These are phyloP conservation scores for Nemania abortiva DNA, from an alignment of 2,329 filamentous ascomycete species.

Conservation along the genomic window DNA sequence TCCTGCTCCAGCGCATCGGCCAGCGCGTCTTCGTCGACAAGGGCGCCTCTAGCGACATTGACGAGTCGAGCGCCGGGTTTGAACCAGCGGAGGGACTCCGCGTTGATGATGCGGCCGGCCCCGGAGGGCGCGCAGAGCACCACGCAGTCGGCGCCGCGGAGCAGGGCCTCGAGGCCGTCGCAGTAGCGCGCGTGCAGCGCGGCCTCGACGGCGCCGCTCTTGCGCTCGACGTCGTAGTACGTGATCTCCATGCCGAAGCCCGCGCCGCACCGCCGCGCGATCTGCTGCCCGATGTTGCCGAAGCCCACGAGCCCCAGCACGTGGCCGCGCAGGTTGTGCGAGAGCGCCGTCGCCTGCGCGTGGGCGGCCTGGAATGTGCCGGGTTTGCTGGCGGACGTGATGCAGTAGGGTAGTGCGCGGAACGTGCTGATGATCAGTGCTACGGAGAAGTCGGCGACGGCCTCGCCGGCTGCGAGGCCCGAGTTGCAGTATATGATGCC, in stretches of 20 bases:
- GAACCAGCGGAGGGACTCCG: slow-evolving; percentile 61
- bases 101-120: slow-evolving; percentile 61
- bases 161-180: slow-evolving; percentile 62
- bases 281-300: slow-evolving; percentile 72
- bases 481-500: slow-evolving; percentile 80
- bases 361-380: slow-evolving; percentile 67
- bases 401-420: slow-evolving; percentile 74
- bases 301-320: slow-evolving; percentile 76
- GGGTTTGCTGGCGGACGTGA: slow-evolving; percentile 64
- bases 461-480: slow-evolving; percentile 76
- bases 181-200: slow-evolving; percentile 63
- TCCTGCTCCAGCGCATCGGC: slow-evolving; percentile 68
- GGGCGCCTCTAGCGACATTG: slow-evolving; percentile 73
- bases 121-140: slow-evolving; percentile 70
- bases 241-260: slow-evolving; percentile 76
- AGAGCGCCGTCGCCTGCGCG: slow-evolving; percentile 66
- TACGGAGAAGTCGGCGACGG: slow-evolving; percentile 78
- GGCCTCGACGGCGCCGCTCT: slow-evolving; percentile 58
- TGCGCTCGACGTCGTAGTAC: slow-evolving; percentile 71
- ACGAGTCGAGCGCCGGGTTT: slow-evolving; percentile 70
- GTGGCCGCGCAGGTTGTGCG: slow-evolving; percentile 72
- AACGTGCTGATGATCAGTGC: slow-evolving; percentile 77
- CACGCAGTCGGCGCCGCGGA: slow-evolving; percentile 68
- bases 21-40: slow-evolving; percentile 75
- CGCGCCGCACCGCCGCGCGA: slow-evolving; percentile 68